These are phyloP conservation scores for Polytrichum formosum DNA, from an alignment of 225 moss, liverwort and hornwort genomes.

Conservation along the genomic window DNA sequence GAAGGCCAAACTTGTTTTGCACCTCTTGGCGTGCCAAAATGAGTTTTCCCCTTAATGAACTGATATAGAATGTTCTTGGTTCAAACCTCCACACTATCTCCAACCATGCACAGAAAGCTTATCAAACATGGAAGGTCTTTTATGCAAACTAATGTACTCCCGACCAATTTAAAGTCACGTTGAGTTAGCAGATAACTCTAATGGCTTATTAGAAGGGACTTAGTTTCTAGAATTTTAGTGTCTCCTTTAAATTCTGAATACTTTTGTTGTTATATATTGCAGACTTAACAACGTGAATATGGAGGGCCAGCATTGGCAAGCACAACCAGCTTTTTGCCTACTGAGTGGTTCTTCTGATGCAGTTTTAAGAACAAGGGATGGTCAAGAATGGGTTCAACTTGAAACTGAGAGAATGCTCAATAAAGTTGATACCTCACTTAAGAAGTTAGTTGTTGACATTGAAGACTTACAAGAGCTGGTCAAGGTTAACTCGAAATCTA, in stretches of 20 bases:
- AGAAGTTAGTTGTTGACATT: slow-evolving; percentile 44
- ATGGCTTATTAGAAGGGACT: too few relatives aligned
- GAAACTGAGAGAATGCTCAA: slow-evolving; percentile 48
- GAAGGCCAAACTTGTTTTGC: too few relatives aligned
- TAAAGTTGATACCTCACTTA: slow-evolving; percentile 36
- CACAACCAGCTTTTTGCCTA: slow-evolving; percentile 44
- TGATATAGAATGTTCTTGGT: too few relatives aligned
- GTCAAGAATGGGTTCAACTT: slow-evolving; percentile 54
- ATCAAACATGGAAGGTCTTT: too few relatives aligned
- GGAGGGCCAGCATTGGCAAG: slow-evolving; percentile 50
- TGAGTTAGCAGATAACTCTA: too few relatives aligned
- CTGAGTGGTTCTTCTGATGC: slow-evolving; percentile 22
- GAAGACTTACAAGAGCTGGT: slow-evolving; percentile 49
- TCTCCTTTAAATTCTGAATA: background rate
- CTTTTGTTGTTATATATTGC: slow-evolving; percentile 5
- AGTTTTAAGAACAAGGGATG: slow-evolving; percentile 40
- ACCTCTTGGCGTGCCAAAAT: too few relatives aligned
- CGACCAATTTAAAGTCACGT: too few relatives aligned
- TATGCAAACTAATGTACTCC: too few relatives aligned
- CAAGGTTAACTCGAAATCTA: slow-evolving; percentile 26
- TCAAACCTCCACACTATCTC: too few relatives aligned
- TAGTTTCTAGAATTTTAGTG: too few relatives aligned
- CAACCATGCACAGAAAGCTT: too few relatives aligned
- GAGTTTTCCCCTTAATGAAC: too few relatives aligned
- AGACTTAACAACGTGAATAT: slow-evolving; percentile 48